Conservation (phyloP, 176 grass and related monocot species). For the Dactylis glomerata region DNA sequence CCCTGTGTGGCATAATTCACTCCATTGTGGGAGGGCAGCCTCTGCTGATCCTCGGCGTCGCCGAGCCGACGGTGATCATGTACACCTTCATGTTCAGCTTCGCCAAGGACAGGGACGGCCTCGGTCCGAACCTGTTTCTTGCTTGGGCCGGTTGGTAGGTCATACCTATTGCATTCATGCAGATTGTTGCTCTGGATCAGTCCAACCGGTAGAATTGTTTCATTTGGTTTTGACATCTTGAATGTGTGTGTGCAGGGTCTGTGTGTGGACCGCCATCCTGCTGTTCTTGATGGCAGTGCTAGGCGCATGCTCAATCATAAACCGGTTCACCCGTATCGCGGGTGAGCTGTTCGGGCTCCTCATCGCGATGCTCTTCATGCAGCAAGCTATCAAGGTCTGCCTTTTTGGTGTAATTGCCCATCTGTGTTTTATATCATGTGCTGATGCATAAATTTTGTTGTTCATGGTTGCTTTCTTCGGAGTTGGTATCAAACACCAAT, state of each 20-base stretch:
- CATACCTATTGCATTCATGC: not conserved
- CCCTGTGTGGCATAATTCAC: conserved; percentile 90
- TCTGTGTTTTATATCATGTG: conserved; percentile 18
- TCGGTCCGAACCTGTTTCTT: conserved; percentile 71
- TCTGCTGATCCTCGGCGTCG: conserved; percentile 91
- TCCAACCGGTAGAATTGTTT: not conserved
- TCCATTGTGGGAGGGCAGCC: conserved; percentile 94
- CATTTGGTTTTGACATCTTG: not conserved
- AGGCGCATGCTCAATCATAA: conserved; percentile 88
- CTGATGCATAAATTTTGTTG: not conserved
- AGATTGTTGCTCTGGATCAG: conserved; percentile 2
- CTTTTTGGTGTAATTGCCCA: not conserved
- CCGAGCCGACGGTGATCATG: conserved; percentile 96
- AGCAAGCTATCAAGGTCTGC: conserved; percentile 95
- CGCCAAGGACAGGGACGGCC: conserved; percentile 72
- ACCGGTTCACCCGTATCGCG: conserved; percentile 70
- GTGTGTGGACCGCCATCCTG: conserved; percentile 85
- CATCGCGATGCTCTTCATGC: conserved; percentile 99
- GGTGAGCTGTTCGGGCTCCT: conserved; percentile 97
- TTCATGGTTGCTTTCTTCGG: not conserved
- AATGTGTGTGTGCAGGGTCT: conserved; percentile 73
- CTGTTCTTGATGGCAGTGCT: conserved; percentile 78
- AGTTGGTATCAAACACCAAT: not conserved
- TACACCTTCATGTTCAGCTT: conserved; percentile 99
- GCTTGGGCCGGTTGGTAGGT: conserved; percentile 93